A percentile compares a stretch with the other conserved stretches of the same genome.
phyloP scores from a whole-genome alignment of 805 yeast genomes.

The Yueomyces sinensis region DNA sequence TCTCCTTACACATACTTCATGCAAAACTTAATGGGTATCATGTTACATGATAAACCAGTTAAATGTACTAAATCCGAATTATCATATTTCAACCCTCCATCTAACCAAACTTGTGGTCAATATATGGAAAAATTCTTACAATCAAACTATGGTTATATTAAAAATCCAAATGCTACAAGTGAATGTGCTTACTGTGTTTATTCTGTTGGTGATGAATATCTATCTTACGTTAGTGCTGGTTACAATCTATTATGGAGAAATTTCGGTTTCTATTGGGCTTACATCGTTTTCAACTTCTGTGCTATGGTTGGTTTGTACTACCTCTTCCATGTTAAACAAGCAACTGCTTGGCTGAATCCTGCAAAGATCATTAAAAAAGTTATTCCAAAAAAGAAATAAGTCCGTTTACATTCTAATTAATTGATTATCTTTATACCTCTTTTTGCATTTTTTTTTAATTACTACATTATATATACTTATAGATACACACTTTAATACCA shows the following conservation, averaged over 20 bases:
- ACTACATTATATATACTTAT: too few species aligned
- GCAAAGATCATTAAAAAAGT: constrained; percentile 8
- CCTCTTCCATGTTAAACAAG: constrained; percentile 14
- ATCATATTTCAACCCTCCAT: constrained; percentile 38
- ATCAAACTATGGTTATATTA: constrained; percentile 40
- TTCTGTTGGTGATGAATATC: constrained; percentile 35
- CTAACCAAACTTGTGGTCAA: constrained; percentile 50
- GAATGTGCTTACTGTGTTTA: constrained; percentile 39
- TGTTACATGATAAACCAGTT: constrained; percentile 39
- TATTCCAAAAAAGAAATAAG: not conserved
- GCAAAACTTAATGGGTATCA: constrained; percentile 36
- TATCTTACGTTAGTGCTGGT: constrained; percentile 30
- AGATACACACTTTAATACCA: too few species aligned
- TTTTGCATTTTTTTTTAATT: too few species aligned
- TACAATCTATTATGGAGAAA: constrained; percentile 50
- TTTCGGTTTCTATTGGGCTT: constrained; percentile 48
- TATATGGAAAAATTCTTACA: constrained; percentile 35
- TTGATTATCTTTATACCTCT: too few species aligned
- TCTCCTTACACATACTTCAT: constrained; percentile 66
- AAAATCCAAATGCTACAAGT: constrained; percentile 35
- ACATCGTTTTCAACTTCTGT: constrained; percentile 36
- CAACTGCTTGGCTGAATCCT: constrained; percentile 5
- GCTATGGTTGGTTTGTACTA: constrained; percentile 27
- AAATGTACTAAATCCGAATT: constrained; percentile 36
- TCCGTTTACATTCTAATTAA: too few species aligned